Percentiles rank a stretch among this genome's conserved stretches.
Conservation (phyloP, 192 early-diverging fungal genomes). For the Coemansia sp. region DNA sequence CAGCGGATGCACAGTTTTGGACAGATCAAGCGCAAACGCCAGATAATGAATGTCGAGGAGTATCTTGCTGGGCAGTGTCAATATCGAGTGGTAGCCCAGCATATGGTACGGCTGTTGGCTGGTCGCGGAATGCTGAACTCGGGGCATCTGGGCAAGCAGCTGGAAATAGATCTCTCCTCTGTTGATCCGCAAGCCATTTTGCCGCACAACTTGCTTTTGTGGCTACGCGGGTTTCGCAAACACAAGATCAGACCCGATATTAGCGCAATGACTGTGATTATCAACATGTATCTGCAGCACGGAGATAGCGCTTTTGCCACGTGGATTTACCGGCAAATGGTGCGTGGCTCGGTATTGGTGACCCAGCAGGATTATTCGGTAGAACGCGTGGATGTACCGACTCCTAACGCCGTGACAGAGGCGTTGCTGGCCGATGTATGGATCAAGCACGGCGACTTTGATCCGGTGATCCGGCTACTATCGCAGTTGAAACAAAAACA, state of each 20-base stretch:
- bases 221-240: slow-evolving; percentile 12
- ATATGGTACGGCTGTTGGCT: slow-evolving; percentile 13
- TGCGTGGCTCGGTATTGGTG: neutral
- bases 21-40: neutral
- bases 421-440: too few relatives aligned
- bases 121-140: slow-evolving; percentile 8
- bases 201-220: slow-evolving; percentile 19
- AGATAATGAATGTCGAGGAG: neutral
- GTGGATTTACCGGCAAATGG: slow-evolving; percentile 21
- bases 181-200: neutral
- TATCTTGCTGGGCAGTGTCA: neutral
- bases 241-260: slow-evolving; percentile 14
- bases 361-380: neutral
- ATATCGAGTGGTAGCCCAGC: slow-evolving; percentile 6
- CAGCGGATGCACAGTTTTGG: neutral
- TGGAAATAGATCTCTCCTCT: slow-evolving; percentile 21
- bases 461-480: neutral
- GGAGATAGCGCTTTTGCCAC: slow-evolving; percentile 16
- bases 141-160: slow-evolving; percentile 20
- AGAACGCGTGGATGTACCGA: slow-evolving; percentile 4
- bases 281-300: slow-evolving; percentile 17
- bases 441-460: too few relatives aligned
- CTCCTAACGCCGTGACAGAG: slow-evolving; percentile 22
- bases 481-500: neutral
- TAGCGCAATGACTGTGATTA: slow-evolving; percentile 19